Base-by-base conservation (phyloP, 116 monocot genomes). In the Papilionanthe hybrid region DNA sequence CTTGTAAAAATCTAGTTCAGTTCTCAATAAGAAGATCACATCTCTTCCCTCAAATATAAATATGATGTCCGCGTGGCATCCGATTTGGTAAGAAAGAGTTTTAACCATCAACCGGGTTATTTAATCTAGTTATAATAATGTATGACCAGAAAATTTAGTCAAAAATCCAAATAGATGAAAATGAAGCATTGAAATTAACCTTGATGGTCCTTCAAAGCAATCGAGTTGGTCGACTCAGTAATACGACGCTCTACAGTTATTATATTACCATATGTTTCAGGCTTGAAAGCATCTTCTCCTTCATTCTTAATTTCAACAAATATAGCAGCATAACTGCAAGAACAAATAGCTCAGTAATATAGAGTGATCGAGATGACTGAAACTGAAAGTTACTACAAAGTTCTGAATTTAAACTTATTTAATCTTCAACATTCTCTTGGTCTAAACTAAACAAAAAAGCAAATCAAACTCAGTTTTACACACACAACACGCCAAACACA, bases 271-370 rank as follows among this genome's bases (percentile, higher is more conserved):
- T 98, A 98, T 15, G 47, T 55, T 25, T 98, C 93, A 50, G 78
- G 91, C 87, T 92, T 91, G 80, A 93, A 98, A 67, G 94, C 93
- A 82, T 98, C 98, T 60, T 87, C 92, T 48, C 98, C 98, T 72
- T 82, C 79, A 85, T 98, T 98, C 75, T 94, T 93, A 23, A 98
- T 83, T 73, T 98, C 90, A 57, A 98, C 88, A 80, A 78, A 37
- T 78, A 98, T 81, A 82, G 82, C 22, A 66, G 98, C 94, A 91
- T 91, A 94, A 74, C 98, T 98, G 87, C 43, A 88, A 80, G 15
- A 72, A 37, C 37, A 80, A 25, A 47, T 18, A 83, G 44, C 2
- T 23, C 47, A 43, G 43, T 73, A 43, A 73, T 7, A 5, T 66
- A 11, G 32, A 17, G 2, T 60, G 23, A 60, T 25, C 10, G 1